phyloP scores from a whole-genome alignment of 495 filamentous ascomycete genomes.

The Aspergillus asperescens region DNA sequence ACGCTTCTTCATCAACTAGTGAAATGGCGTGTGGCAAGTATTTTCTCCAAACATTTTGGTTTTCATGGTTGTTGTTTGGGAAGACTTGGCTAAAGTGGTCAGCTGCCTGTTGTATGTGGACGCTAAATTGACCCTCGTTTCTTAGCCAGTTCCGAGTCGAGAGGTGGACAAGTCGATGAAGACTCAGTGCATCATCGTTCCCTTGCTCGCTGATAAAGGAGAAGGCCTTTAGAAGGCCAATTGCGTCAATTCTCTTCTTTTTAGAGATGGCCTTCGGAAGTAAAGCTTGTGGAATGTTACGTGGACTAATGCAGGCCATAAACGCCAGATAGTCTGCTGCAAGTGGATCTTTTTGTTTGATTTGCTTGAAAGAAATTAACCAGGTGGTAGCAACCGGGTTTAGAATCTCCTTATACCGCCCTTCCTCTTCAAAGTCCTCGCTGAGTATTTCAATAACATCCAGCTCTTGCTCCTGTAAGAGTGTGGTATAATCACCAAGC shows the following conservation, averaged over 20 bases:
- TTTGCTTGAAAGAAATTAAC: conserved; percentile 49
- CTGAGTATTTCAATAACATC: conserved; percentile 39
- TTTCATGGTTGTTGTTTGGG: background rate
- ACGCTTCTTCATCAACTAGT: background rate
- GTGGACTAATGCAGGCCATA: too few species aligned
- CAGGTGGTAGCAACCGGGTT: conserved; percentile 53
- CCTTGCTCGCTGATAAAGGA: conserved; percentile 18
- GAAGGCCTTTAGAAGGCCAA: conserved; percentile 21
- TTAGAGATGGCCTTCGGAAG: conserved; percentile 13
- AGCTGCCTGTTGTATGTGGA: background rate
- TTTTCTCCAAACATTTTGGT: background rate
- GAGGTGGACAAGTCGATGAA: conserved; percentile 24
- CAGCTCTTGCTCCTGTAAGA: conserved; percentile 39
- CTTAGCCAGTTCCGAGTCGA: conserved; percentile 20
- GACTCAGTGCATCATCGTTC: background rate
- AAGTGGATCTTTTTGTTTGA: conserved; percentile 22
- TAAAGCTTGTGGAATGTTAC: conserved; percentile 30
- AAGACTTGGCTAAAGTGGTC: background rate
- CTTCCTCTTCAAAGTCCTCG: conserved; percentile 44
- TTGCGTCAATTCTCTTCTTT: conserved; percentile 10
- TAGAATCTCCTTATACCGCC: conserved; percentile 29
- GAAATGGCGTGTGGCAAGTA: background rate
- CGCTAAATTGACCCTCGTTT: background rate
- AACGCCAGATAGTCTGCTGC: conserved; percentile 38
- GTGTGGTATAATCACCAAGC: conserved; percentile 38